Evolutionary conservation across 2,329 filamentous ascomycete species (phyloP).

Genomic region (Aureobasidium leucospermi): DNA sequence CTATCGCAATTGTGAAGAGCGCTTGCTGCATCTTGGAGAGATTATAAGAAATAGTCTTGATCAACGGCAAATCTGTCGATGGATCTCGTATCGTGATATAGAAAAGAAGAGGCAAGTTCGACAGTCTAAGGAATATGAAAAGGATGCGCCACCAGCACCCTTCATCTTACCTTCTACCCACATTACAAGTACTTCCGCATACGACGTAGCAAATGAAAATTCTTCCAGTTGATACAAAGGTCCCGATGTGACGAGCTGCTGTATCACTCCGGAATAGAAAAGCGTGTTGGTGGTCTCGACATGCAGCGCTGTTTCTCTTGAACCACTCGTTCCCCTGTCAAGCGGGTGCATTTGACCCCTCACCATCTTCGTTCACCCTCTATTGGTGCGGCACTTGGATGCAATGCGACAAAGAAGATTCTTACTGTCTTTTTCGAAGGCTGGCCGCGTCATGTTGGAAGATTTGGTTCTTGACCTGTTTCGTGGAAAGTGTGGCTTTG

Average conservation of each 20-base stretch:
- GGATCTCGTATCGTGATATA: not conserved
- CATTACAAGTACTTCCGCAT: not conserved
- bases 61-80: not conserved
- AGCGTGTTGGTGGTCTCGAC: not conserved
- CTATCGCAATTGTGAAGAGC: not conserved
- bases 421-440: not conserved
- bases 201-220: not conserved
- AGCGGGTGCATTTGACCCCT: not conserved
- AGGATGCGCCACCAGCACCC: not conserved
- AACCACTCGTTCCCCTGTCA: not conserved
- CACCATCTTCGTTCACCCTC: not conserved
- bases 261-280: not conserved
- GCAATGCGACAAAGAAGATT: not conserved
- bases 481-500: not conserved
- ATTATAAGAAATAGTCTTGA: not conserved
- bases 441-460: not conserved
- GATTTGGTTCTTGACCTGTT: not conserved
- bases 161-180: not conserved
- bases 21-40: not conserved
- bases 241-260: not conserved
- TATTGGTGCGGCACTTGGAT: not conserved
- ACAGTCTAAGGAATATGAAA: not conserved
- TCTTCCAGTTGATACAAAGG: not conserved
- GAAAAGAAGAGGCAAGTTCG: not conserved
- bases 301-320: not conserved